Evolutionary conservation across 805 yeast species (phyloP), one percentile per base, ranked within the genome.

Genomic region (Metschnikowia bowlesiae): DNA sequence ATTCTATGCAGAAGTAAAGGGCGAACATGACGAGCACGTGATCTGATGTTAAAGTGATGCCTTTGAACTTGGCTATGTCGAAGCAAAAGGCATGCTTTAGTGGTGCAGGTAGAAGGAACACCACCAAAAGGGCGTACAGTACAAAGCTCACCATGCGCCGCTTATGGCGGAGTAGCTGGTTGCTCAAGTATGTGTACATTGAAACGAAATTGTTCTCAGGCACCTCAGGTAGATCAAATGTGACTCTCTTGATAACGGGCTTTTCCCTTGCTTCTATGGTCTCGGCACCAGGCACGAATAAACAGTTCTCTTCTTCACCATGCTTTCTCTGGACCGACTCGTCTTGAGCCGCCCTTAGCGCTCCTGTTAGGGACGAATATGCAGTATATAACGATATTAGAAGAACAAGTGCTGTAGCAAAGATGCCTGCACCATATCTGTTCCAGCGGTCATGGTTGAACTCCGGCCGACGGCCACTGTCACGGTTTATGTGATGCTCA

Each of bases 11-110:
- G 4, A 39, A 8, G 33, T 49, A 47, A 6, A 49, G 14, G 13
- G 37, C 28, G 32, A 48, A 29, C 10, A 68, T 49, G 40, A 59
- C 48, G 39, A 54, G 54, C 26, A 67, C 29, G 45, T 68, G 69
- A 48, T 68, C 72, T 11, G 58, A 61, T 10, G 56, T 60, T n/a
- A 69, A 14, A 13, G 31, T 35, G 36, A 57, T 28, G 14, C 35
- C 8, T 28, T 38, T 44, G 8, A 29, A 22, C 14, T 44, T 41
- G 37, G 54, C 47, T 7, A 62, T 26, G 2, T 54, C 53, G 22
- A 62, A 50, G 11, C 68, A 53, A 9, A 69, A 61, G 32, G 60
- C 64, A 40, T 61, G 53, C 36, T 62, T 47, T 7, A 61, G 49
- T 4, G 46, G 36, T 6, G 48, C 30, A 6, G 63, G 62, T 5